A percentile compares a stretch with the other conserved stretches of the same genome.
phyloP scores from a whole-genome alignment of 352 stramenopile genomes.

The Blastocystis sp. region DNA sequence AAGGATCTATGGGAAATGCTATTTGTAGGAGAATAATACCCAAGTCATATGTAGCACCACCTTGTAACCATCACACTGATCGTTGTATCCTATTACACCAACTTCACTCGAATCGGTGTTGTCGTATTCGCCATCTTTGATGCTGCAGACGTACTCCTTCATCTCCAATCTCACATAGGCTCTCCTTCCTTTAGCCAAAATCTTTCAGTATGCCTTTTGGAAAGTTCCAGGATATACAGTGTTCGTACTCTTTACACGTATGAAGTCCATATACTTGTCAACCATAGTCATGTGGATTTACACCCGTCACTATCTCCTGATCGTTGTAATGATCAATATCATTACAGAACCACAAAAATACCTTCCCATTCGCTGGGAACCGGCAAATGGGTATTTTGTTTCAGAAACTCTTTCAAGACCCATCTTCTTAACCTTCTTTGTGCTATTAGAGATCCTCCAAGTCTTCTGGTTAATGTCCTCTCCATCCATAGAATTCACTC shows the following conservation, averaged over 20 bases:
- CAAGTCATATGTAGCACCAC: slow-evolving; percentile 19
- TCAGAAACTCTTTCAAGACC: slow-evolving; percentile 1
- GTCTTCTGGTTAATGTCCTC: slow-evolving; percentile 19
- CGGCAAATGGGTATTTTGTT: slow-evolving; percentile 28
- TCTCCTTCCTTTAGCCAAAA: slow-evolving; percentile 13
- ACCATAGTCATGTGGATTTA: slow-evolving; percentile 6
- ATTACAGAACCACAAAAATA: neutral
- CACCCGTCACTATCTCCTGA: slow-evolving; percentile 45
- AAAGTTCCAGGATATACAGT: slow-evolving; percentile 20
- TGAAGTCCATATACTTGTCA: neutral
- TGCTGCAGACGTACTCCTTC: neutral
- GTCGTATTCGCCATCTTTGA: slow-evolving; percentile 57
- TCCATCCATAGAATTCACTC: neutral
- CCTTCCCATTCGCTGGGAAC: slow-evolving; percentile 46
- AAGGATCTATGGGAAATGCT: slow-evolving; percentile 46
- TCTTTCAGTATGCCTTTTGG: slow-evolving; percentile 37
- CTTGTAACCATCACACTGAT: slow-evolving; percentile 35
- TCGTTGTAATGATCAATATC: slow-evolving; percentile 42
- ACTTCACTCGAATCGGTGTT: slow-evolving; percentile 41
- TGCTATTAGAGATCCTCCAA: slow-evolving; percentile 22
- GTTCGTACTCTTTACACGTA: slow-evolving; percentile 35
- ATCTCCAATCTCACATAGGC: neutral
- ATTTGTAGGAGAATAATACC: neutral
- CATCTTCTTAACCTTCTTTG: slow-evolving; percentile 20
- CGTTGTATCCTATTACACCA: slow-evolving; percentile 35